These are phyloP conservation scores for Glutinoglossum americanum DNA, from an alignment of 495 filamentous ascomycete species.

Conservation along the genomic window DNA sequence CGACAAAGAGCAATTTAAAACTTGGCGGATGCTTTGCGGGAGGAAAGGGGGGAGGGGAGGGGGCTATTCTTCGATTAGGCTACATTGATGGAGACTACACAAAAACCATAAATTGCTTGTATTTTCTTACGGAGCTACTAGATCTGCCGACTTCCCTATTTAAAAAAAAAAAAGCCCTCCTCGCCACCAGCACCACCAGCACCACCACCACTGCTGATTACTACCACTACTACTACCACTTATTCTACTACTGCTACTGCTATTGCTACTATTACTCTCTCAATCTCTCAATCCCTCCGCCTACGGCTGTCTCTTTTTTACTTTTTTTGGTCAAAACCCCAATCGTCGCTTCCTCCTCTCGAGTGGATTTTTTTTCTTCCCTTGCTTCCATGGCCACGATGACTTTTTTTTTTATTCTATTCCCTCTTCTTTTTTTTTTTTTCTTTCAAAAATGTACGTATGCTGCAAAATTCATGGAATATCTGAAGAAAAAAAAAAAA, in stretches of 20 bases:
- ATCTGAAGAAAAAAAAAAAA: too few relatives aligned
- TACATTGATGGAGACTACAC: neutral
- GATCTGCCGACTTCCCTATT: neutral
- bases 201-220: too few relatives aligned
- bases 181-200: too few relatives aligned
- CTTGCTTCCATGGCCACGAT: neutral
- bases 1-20: neutral
- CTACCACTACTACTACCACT: too few relatives aligned
- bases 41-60: neutral
- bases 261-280: too few relatives aligned
- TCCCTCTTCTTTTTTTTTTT: too few relatives aligned
- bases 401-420: too few relatives aligned
- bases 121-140: neutral
- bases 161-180: too few relatives aligned
- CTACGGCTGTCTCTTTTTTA: neutral
- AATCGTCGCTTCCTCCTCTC: neutral
- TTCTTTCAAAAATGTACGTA: too few relatives aligned
- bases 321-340: neutral
- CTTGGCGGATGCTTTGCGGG: neutral
- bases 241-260: too few relatives aligned
- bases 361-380: neutral
- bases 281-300: neutral
- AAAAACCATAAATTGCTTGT: conserved; percentile 1
- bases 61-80: neutral
- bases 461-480: too few relatives aligned